Base-by-base conservation (phyloP, 2,329 filamentous ascomycete genomes). In the Xylaria sp. region DNA sequence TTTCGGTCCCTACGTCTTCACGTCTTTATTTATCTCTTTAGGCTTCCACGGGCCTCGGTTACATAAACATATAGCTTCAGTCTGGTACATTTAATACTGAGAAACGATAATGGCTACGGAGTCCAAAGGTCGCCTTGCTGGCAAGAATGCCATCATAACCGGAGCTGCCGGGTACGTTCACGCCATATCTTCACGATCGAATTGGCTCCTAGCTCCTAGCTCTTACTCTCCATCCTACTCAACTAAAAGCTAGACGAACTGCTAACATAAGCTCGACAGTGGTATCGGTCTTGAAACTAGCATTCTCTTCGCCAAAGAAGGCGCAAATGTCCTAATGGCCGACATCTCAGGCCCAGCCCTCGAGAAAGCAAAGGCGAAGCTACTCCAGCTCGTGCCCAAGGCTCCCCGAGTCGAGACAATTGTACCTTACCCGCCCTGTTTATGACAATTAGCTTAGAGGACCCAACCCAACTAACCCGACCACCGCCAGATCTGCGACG, bases 201-300 rank as follows among this genome's bases (percentile, higher is more conserved):
- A 2, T 3, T 28, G 28, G 28, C 28, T 6, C 5, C 28, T 28
- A 28, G 28, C 28, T 28, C 28, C 28, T 28, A 6, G 28, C 28
- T 28, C 28, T 4, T 28, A 28, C 5, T 6, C 28, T 28, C 5
- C 28, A 6, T 28, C 28, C 28, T 41, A 52, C 34, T 18, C 15
- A 34, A 20, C 10, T 1, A 3, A n/a, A 28, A 1, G n/a, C 8
- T n/a, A 37, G 32, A 70, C 48, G 50, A 39, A 54, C 37, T n/a
- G 32, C 66, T 69, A 39, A 67, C 37, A 46, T 25, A 25, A 25
- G 25, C 25, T 10, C 12, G 44, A 25, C 77, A 94, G 94, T 78
- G 94, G 94, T 78, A 98, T 98, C 78, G 94, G 94, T 74, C 91
- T 98, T 58, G 94, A 98, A 84, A 97, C 94, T 1, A 89, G 88